These are phyloP conservation scores for Scorias spongiosa DNA, from an alignment of 2,329 filamentous ascomycete genomes.

Conservation along the genomic window DNA sequence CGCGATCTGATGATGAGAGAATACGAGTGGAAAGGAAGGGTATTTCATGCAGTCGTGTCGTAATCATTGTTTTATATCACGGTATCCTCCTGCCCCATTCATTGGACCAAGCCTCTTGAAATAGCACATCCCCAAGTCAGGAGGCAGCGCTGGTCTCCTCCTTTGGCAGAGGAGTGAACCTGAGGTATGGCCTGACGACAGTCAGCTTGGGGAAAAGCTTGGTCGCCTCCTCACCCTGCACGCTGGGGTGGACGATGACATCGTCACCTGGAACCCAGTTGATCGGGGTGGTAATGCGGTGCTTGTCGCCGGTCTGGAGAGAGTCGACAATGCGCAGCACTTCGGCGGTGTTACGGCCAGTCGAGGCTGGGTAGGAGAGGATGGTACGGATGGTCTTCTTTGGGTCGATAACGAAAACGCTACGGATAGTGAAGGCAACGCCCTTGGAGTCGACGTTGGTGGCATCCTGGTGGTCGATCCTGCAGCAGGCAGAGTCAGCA, in stretches of 20 bases:
- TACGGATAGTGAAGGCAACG: slow-evolving; percentile 48
- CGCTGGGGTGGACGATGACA: slow-evolving; percentile 45
- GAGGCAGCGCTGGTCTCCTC: slow-evolving; percentile 38
- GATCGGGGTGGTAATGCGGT: slow-evolving; percentile 45
- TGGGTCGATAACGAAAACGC: slow-evolving; percentile 50
- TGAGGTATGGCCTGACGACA: slow-evolving; percentile 47
- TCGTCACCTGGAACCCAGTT: slow-evolving; percentile 45
- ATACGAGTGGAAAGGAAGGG: too few species aligned
- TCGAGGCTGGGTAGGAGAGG: slow-evolving; percentile 47
- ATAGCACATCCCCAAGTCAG: slow-evolving; percentile 13
- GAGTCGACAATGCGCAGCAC: slow-evolving; percentile 37
- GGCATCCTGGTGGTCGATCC: slow-evolving; percentile 38
- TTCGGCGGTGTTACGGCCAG: slow-evolving; percentile 40
- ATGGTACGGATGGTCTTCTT: slow-evolving; percentile 49
- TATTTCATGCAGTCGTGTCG: too few species aligned
- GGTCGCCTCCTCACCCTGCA: slow-evolving; percentile 44
- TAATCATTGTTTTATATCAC: not conserved
- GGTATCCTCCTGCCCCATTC: slow-evolving; percentile 9
- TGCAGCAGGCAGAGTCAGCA: slow-evolving; percentile 7
- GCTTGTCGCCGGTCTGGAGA: slow-evolving; percentile 43
- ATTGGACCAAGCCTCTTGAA: slow-evolving; percentile 10
- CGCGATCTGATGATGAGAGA: too few species aligned
- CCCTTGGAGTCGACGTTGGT: slow-evolving; percentile 44
- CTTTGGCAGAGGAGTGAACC: slow-evolving; percentile 44
- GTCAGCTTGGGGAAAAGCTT: slow-evolving; percentile 44